Base-by-base conservation (phyloP, 2,329 filamentous ascomycete species). In the Fusarium sp. region DNA sequence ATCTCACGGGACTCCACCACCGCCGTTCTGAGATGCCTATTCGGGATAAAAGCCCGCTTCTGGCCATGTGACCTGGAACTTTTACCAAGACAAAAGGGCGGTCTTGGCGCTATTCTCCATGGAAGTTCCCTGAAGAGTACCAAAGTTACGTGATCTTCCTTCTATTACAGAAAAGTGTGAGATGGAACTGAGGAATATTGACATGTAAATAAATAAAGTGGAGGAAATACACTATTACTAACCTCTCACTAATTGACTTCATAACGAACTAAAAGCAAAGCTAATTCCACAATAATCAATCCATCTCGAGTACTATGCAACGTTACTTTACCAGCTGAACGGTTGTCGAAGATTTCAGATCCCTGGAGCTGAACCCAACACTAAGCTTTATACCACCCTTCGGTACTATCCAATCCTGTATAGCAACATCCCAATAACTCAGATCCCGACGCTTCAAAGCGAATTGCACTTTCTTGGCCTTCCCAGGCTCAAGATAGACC, bases 401-500 rank as follows among this genome's bases (percentile, higher is more conserved):
- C 16, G 76, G 76, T 24, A 78, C 76, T 11, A 74, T n/a, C 85
- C 85, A 87, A 57, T 82, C 72, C 77, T 86, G 82, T 7, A 79
- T 70, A 22, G 74, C 72, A 5, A 83, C 75, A 61, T 87, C 83
- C 86, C 85, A 87, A 74, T 83, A 85, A 76, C 85, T 87, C 20
- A 87, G 65, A 63, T 88, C 86, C 18, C 86, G 77, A 31, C 86
- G 79, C 73, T 79, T 82, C 33, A 90, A 79, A 22, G 81, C 78
- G 70, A 90, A 89, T 6, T 68, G 70, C 16, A 86, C 82, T 0
- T 68, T 80, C 42, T 76, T 76, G 26, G 78, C 83, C 76, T 85
- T 79, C 3, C 86, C 85, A 2, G 82, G 71, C 8, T 74, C 73
- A 1, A 90, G 77, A 6, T 74, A 68, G 4, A 86, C 73, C 79